Percentiles rank a stretch among this genome's conserved stretches.
These are phyloP conservation scores for Yamadazyma trypodendri DNA, from an alignment of 1,139 yeast species.

Conservation along the genomic window DNA sequence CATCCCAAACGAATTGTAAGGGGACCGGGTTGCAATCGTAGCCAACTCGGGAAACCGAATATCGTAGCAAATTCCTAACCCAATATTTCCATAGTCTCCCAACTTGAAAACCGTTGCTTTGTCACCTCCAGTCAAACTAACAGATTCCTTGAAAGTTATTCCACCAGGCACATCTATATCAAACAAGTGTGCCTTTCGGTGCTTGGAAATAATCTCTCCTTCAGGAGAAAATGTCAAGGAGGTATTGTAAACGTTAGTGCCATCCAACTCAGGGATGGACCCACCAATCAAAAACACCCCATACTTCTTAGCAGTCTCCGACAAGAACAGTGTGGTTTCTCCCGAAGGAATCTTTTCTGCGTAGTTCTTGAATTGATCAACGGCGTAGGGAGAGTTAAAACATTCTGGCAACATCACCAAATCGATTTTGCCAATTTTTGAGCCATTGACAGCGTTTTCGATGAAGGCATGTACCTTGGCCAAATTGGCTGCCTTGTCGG, in stretches of 20 bases:
- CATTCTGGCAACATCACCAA: conserved; percentile 84
- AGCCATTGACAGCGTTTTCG: conserved; percentile 47
- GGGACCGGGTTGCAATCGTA: conserved; percentile 67
- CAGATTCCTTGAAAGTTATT: conserved; percentile 81
- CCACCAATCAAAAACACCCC: conserved; percentile 79
- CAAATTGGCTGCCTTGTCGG: conserved; percentile 60
- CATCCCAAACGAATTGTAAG: conserved; percentile 80
- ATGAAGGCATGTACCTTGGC: conserved; percentile 50
- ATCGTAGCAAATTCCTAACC: conserved; percentile 91
- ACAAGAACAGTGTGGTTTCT: conserved; percentile 61
- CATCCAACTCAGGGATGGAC: conserved; percentile 76
- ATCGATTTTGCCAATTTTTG: conserved; percentile 50
- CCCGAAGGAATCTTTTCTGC: conserved; percentile 77
- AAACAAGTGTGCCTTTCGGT: conserved; percentile 84
- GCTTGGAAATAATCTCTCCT: conserved; percentile 80
- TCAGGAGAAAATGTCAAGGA: conserved; percentile 67
- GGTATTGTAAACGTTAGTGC: conserved; percentile 72
- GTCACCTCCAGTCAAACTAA: conserved; percentile 72
- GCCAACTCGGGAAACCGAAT: conserved; percentile 92
- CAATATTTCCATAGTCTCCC: conserved; percentile 72
- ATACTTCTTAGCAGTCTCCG: conserved; percentile 61
- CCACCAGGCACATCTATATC: conserved; percentile 91
- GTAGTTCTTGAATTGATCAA: conserved; percentile 78
- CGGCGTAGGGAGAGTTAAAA: conserved; percentile 94
- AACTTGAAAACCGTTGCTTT: conserved; percentile 74